Evolutionary conservation across 352 stramenopile genomes (phyloP).

Genomic region (Phytophthora nicotianae): DNA sequence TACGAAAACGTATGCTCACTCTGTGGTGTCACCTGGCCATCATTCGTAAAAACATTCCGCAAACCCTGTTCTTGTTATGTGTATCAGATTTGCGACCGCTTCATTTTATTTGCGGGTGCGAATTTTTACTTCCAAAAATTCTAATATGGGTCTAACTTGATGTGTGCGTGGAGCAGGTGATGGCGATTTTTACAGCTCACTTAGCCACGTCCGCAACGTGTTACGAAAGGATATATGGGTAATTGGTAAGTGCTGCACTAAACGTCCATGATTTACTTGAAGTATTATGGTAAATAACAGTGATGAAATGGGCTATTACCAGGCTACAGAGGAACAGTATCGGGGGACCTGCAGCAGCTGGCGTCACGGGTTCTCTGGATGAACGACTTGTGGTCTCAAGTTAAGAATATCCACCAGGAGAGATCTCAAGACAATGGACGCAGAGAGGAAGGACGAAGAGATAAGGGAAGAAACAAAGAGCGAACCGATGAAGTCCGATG

Average conservation of each 20-base stretch:
- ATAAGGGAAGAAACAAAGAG: conserved; percentile 14
- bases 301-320: conserved; percentile 3
- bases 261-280: background rate
- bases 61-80: conserved; percentile 19
- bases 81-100: conserved; percentile 75
- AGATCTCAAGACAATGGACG: conserved; percentile 17
- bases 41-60: conserved; percentile 3
- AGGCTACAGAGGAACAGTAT: conserved; percentile 79
- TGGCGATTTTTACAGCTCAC: conserved; percentile 87
- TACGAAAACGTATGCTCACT: conserved; percentile 76
- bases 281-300: background rate
- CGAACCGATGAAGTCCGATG: conserved; percentile 16
- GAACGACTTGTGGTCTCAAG: conserved; percentile 64
- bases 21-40: background rate
- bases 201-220: conserved; percentile 83
- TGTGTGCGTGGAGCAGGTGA: conserved; percentile 52
- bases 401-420: conserved; percentile 29
- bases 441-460: conserved; percentile 20
- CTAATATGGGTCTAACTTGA: background rate
- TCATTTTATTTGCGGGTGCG: conserved; percentile 83
- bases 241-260: conserved; percentile 55
- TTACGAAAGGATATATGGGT: conserved; percentile 88
- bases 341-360: conserved; percentile 78
- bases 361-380: conserved; percentile 79
- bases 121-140: background rate